Percentiles rank a stretch among this genome's conserved stretches.
Conservation (phyloP, 352 stramenopile genomes). For the Pythium sukuiense region DNA sequence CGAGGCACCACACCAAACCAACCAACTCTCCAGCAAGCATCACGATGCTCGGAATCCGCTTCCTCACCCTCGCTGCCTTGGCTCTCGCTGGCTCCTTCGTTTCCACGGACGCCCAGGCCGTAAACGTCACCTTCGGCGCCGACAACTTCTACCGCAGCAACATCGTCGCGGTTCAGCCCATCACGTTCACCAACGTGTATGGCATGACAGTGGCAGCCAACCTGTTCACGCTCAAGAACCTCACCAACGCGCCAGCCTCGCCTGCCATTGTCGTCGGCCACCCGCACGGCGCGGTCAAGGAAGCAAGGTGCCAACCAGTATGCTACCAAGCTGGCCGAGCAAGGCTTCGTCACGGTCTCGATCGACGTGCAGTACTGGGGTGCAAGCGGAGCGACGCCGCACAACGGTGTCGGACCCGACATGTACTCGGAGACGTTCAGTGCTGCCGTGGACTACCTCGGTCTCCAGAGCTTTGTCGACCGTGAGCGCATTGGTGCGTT, state of each 20-base stretch:
- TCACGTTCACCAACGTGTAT: not conserved
- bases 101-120: too few species aligned
- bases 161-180: not conserved
- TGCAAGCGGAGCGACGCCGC: not conserved
- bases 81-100: too few species aligned
- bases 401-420: not conserved
- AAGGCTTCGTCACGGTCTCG: conserved; percentile 3
- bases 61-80: too few species aligned
- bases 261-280: conserved; percentile 2
- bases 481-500: not conserved
- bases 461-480: conserved; percentile 1
- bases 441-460: conserved; percentile 3
- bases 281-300: not conserved
- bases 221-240: conserved; percentile 3
- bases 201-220: not conserved
- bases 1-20: too few species aligned
- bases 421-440: conserved; percentile 1
- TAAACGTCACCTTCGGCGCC: too few species aligned
- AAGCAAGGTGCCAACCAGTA: conserved; percentile 2
- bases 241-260: not conserved
- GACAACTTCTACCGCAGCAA: conserved; percentile 12
- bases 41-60: too few species aligned
- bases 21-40: too few species aligned
- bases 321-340: conserved; percentile 3
- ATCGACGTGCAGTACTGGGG: not conserved